Base-by-base conservation (phyloP, 2,329 filamentous ascomycete species). In the Aspergillus calidoustus region DNA sequence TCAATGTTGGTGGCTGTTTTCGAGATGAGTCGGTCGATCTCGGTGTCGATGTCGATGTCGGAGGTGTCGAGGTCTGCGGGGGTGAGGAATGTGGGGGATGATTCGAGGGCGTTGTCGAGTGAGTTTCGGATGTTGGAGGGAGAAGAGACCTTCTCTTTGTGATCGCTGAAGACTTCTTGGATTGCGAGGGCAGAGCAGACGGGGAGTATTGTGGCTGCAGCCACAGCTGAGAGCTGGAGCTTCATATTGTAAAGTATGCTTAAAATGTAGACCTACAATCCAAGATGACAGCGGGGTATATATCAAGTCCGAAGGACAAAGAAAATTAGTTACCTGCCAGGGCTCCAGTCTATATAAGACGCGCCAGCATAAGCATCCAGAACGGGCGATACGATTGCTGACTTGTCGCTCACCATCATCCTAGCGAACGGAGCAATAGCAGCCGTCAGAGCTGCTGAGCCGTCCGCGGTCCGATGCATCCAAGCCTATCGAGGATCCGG, bases 161-260 rank as follows among this genome's bases (percentile, higher is more conserved):
- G 43, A 34, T 62, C 59, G 38, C 47, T 44, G 30, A 68, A 51
- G 28, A 62, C 81, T 74, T 23, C 46, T 46, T 31, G 83, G 81
- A 58, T 76, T 51, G 85, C 81, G 59, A 85, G 77, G 53, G 82
- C 83, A 52, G 80, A 74, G 63, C 76, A 73, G 59, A 83, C 67
- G 15, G 81, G 79, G 58, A 80, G 34, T 15, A 15, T 25, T 52
- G 55, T 23, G n/a, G 77, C 28, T 38, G 48, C 47, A 51, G 41
- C 50, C 22, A 51, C 23, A 22, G 38, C n/a, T 13, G 52, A 47
- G 22, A 57, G 50, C 31, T 60, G 43, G 30, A 65, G 31, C 59
- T 63, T 69, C 65, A 65, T 69, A 2, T 9, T 62, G 46, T 8
- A 22, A 3, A 22, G 30, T 48, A 38, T 28, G 6, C 25, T 28